Percentiles rank a stretch among this genome's conserved stretches.
These are phyloP conservation scores for Lichtheimia corymbifera DNA, from an alignment of 371 early-diverging fungal species.

Conservation along the genomic window DNA sequence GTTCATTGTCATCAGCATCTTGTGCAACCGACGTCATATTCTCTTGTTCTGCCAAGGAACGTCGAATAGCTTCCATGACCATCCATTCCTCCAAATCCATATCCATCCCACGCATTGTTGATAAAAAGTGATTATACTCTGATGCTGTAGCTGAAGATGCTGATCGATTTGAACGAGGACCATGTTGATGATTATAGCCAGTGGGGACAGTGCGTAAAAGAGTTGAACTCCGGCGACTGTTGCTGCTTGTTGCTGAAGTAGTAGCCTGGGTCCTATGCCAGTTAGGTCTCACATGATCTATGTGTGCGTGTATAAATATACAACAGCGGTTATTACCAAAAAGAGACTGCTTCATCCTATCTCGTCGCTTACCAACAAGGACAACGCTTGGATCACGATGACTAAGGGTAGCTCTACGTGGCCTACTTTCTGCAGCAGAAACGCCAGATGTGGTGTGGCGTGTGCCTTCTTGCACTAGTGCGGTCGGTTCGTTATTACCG, in stretches of 20 bases:
- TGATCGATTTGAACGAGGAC: conserved; percentile 42
- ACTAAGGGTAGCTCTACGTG: conserved; percentile 60
- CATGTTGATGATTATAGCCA: not conserved
- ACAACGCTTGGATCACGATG: conserved; percentile 71
- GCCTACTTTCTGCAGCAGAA: conserved; percentile 19
- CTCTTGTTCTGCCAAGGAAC: conserved; percentile 69
- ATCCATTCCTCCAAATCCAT: conserved; percentile 88
- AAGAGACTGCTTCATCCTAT: too few relatives aligned
- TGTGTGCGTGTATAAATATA: not conserved
- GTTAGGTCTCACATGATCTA: conserved; percentile 81
- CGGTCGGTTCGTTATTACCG: too few relatives aligned
- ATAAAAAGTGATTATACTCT: conserved; percentile 60
- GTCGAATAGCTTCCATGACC: conserved; percentile 89
- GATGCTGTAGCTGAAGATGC: conserved; percentile 43
- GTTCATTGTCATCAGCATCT: conserved; percentile 9
- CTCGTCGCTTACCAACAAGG: conserved; percentile 74
- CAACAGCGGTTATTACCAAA: not conserved
- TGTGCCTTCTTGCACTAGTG: not conserved
- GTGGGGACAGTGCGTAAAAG: conserved; percentile 12
- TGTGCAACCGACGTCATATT: conserved; percentile 21
- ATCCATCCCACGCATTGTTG: conserved; percentile 59
- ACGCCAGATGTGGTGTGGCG: conserved; percentile 47
- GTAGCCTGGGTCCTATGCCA: conserved; percentile 32
- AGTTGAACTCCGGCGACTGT: conserved; percentile 3
- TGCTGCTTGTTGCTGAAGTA: not conserved